Evolutionary conservation across 2,329 filamentous ascomycete genomes (phyloP).

Genomic region (Phialocephala subalpina): DNA sequence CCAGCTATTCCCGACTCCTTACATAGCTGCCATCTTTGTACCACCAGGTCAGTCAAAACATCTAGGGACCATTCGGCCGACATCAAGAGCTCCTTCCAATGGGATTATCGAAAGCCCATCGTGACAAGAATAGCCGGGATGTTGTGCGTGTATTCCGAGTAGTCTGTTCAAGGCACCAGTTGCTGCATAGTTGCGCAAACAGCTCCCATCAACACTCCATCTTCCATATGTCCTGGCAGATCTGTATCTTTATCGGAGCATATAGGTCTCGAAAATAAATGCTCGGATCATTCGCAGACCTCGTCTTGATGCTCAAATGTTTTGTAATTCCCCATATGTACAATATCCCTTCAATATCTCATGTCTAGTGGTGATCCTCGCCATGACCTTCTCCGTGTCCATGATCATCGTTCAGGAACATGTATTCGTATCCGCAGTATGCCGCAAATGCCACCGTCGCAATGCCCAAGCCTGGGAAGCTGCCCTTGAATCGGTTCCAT

Average conservation of each 20-base stretch:
- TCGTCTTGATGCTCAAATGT: constrained; percentile 7
- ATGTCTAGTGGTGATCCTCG: constrained; percentile 63
- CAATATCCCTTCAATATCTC: constrained; percentile 35
- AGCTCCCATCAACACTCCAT: neutral
- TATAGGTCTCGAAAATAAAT: neutral
- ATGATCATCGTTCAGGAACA: constrained; percentile 81
- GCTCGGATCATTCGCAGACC: neutral
- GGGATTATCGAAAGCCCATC: neutral
- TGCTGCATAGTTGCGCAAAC: neutral
- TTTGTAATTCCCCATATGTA: constrained; percentile 48
- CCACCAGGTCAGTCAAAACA: neutral
- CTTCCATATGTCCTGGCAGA: neutral
- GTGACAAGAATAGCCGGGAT: neutral
- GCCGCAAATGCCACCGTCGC: constrained; percentile 88
- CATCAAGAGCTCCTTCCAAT: neutral
- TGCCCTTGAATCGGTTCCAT: constrained; percentile 85
- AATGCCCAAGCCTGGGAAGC: constrained; percentile 91
- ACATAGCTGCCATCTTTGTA: neutral
- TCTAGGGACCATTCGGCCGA: neutral
- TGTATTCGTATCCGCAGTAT: constrained; percentile 90
- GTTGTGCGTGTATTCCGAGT: neutral
- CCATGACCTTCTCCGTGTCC: constrained; percentile 63
- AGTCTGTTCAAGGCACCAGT: neutral
- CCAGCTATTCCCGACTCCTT: neutral
- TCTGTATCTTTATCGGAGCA: neutral